phyloP scores from a whole-genome alignment of 1,284 basidiomycete species.

The Moniliophthora roreri region DNA sequence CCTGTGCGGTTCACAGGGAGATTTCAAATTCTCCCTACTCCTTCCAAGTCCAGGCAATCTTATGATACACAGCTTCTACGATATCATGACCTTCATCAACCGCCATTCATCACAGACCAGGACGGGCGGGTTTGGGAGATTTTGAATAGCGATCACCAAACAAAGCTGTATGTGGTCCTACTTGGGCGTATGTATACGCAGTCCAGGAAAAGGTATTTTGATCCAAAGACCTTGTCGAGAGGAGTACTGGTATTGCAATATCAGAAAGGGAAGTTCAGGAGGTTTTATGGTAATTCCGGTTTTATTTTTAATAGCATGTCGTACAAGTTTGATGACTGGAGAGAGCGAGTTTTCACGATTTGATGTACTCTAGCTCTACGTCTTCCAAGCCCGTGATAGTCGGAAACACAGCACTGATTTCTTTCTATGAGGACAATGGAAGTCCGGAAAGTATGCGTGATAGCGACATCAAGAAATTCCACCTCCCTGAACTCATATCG shows the following conservation, averaged over 20 bases:
- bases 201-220: not conserved
- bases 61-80: not conserved
- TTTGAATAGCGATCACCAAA: not conserved
- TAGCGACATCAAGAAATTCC: not conserved
- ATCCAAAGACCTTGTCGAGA: not conserved
- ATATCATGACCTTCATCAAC: not conserved
- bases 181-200: constrained; percentile 1
- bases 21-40: not conserved
- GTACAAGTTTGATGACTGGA: not conserved
- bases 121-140: not conserved
- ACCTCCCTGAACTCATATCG: constrained; percentile 29
- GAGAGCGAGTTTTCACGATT: not conserved
- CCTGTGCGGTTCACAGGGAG: not conserved
- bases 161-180: not conserved
- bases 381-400: no score
- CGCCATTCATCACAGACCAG: not conserved
- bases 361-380: not conserved
- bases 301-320: not conserved
- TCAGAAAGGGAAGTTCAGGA: not conserved
- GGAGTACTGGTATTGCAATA: not conserved
- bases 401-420: no score
- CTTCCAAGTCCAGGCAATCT: not conserved
- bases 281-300: not conserved
- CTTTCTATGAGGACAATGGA: no score
- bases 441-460: no score